These are phyloP conservation scores for Tricholoma bakamatsutake DNA, from an alignment of 768 basidiomycete species.

Conservation along the genomic window DNA sequence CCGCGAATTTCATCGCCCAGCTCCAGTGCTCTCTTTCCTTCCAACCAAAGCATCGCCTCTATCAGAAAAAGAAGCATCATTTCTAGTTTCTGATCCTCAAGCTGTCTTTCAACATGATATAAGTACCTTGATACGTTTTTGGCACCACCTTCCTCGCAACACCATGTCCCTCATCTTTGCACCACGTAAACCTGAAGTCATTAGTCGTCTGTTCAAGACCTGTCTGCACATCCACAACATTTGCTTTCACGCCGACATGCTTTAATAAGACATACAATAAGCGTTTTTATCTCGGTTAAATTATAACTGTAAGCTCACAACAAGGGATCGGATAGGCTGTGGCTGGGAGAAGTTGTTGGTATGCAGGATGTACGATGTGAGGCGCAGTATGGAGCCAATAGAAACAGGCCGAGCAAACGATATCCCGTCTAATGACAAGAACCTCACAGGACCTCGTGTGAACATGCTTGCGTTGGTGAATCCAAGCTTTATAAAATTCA, in stretches of 20 bases:
- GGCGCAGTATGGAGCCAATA: conserved; percentile 74
- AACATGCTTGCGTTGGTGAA: conserved; percentile 69
- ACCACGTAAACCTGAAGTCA: conserved; percentile 75
- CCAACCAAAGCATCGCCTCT: conserved; percentile 86
- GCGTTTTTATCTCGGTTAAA: background rate
- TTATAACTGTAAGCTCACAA: conserved; percentile 38
- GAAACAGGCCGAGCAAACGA: conserved; percentile 77
- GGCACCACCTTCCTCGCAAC: conserved; percentile 50
- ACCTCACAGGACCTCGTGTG: conserved; percentile 58
- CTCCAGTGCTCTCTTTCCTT: conserved; percentile 68
- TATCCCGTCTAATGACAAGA: conserved; percentile 76
- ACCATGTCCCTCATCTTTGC: conserved; percentile 33
- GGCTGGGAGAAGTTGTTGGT: conserved; percentile 33
- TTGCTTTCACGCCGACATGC: conserved; percentile 69
- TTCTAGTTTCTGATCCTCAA: background rate
- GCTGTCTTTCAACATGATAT: background rate
- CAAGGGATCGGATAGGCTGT: conserved; percentile 45
- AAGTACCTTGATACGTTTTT: conserved; percentile 69
- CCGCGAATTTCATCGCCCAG: conserved; percentile 58
- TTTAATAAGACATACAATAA: conserved; percentile 19
- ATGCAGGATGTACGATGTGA: conserved; percentile 66
- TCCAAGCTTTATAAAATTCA: conserved; percentile 44
- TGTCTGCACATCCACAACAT: conserved; percentile 63
- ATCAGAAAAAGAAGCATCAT: conserved; percentile 14
- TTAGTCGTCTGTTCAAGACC: conserved; percentile 65